Evolutionary conservation across 164 flowering plant species (phyloP), one percentile per base, ranked within the genome.

Genomic region (Vitis rotundifolia): DNA sequence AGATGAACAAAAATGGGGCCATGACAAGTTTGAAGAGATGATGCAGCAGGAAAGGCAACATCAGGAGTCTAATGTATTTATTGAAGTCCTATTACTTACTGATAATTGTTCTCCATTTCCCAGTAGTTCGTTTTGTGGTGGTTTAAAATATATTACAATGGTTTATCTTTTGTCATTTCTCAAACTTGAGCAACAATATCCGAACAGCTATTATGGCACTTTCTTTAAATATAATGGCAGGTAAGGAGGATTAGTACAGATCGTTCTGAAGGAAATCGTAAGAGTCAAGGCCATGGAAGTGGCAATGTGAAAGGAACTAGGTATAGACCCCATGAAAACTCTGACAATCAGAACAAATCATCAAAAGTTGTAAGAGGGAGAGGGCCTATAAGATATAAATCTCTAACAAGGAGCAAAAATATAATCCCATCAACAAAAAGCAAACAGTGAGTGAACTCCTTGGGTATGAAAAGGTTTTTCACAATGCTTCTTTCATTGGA

Each of bases 1-100:
- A 8, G 56, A 71, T 22, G 63, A 58, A 57, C 1, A 15, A 19
- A 71, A 56, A 58, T 71, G 74, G 74, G 29, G 8, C n/a, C 69
- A 71, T 29, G 74, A 64, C 74, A 71, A 71, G 69, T 71, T 64
- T 57, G 63, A 71, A 56, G 63, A 71, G 55, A 28, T 70, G 60
- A 51, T 26, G 19, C 8, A 31, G 48, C 60, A 54, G 59, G 52
- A 52, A 52, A 8, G 58, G 47, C 61, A 19, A 8, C 13, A 49
- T 59, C 8, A 48, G 53, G 51, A 22, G n/a, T 10, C 51, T 47
- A 52, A 52, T 70, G 60, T 60, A 19, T 62, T 7, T 8, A 51
- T 59, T 59, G 37, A 62, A 37, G 67, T 61, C 52, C 60, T 16
- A 52, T 54, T 59, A 49, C 22, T 29, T 69, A 31, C 53, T 62